Conservation (phyloP, 306 rosid species). For the Medicago ruthenica region DNA sequence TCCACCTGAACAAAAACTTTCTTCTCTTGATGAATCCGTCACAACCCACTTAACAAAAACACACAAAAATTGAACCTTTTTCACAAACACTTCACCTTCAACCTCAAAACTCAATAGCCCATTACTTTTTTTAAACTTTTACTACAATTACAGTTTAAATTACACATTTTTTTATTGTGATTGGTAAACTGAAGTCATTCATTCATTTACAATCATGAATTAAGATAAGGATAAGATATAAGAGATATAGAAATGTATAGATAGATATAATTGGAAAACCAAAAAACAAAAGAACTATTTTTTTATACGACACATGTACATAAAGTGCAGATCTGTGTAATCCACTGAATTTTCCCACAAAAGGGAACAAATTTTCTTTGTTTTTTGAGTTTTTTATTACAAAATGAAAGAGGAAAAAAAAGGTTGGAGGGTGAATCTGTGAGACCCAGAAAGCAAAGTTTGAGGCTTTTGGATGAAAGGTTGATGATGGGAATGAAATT, state of each 20-base stretch:
- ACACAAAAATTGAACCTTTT: constrained; percentile 24
- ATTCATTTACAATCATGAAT: constrained; percentile 26
- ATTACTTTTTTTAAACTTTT: not conserved
- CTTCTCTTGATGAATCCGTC: constrained; percentile 77
- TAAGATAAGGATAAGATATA: constrained; percentile 36
- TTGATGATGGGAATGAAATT: constrained; percentile 14
- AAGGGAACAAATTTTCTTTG: not conserved
- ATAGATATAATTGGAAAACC: not conserved
- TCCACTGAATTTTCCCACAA: constrained; percentile 10
- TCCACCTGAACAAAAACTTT: constrained; percentile 61
- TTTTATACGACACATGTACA: constrained; percentile 31
- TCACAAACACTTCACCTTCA: constrained; percentile 18
- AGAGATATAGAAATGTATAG: not conserved
- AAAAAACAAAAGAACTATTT: not conserved
- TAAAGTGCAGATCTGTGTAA: constrained; percentile 50
- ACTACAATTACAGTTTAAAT: not conserved
- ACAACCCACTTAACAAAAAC: constrained; percentile 30
- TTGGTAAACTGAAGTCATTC: not conserved
- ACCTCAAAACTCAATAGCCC: not conserved
- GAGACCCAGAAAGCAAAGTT: constrained; percentile 38
- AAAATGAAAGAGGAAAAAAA: constrained; percentile 6
- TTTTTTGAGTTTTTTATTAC: not conserved
- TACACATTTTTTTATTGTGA: constrained; percentile 17
- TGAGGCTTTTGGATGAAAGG: not conserved
- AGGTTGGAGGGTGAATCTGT: not conserved